Conservation (phyloP, 2,329 filamentous ascomycete genomes). For the Calonectria honghensis region DNA sequence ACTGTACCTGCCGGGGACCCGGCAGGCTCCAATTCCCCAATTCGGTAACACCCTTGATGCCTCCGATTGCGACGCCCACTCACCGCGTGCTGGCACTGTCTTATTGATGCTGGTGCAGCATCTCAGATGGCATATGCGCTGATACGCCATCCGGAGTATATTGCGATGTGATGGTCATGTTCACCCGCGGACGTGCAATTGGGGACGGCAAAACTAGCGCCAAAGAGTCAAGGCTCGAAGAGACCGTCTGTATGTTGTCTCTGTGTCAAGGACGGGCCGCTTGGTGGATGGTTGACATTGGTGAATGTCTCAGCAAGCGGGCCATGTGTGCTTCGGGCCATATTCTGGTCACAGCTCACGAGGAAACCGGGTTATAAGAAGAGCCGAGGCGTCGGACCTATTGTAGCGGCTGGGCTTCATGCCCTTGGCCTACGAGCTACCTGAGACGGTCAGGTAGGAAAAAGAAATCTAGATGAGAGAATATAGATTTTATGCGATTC, state of each 20-base stretch:
- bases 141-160: background rate
- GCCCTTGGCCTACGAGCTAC: constrained; percentile 10
- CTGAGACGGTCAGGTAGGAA: background rate
- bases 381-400: constrained; percentile 38
- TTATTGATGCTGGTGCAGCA: constrained; percentile 11
- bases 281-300: constrained; percentile 21
- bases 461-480: constrained; percentile 1
- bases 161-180: background rate
- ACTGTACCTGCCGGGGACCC: constrained; percentile 50
- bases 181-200: background rate
- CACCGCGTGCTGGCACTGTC: constrained; percentile 26
- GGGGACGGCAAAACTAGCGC: background rate
- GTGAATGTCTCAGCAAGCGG: constrained; percentile 38
- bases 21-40: constrained; percentile 46
- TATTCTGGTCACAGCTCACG: constrained; percentile 31
- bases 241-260: constrained; percentile 10
- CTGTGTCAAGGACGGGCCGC: constrained; percentile 30
- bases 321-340: constrained; percentile 26
- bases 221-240: background rate
- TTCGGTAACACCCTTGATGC: constrained; percentile 45
- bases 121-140: background rate
- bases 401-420: constrained; percentile 20
- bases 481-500: background rate
- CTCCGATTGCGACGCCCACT: constrained; percentile 43
- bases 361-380: constrained; percentile 35